Evolutionary conservation across 2,329 filamentous ascomycete species (phyloP), one percentile per base, ranked within the genome.

Genomic region (Zasmidium cellare): DNA sequence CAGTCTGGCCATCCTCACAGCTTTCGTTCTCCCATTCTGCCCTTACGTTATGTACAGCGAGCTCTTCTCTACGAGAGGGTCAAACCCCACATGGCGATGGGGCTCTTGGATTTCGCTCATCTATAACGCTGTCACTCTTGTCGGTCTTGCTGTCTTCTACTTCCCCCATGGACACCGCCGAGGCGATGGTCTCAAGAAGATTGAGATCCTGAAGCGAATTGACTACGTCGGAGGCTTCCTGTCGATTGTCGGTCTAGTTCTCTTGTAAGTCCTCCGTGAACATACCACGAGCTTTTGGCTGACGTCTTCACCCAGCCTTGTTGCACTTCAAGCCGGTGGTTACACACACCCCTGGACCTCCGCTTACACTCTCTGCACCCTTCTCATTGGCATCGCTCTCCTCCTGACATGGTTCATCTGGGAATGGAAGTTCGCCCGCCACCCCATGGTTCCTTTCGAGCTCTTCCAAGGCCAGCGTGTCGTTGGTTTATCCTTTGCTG

Each of bases 21-120:
- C 61, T 18, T 68, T 68, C 24, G 63, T 88, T 55, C 60, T 86
- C 1, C 85, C 84, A 0, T 87, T 87, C 68, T 80, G 80, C 55
- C 84, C 86, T 0, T 82, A 84, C 1, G 84, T 86, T 0, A 72
- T 88, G 45, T 87, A 80, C 74, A 82, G 77, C 35, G 84, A 88
- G 68, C 75, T 86, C 71, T 82, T 84, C 28, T 73, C 80, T 16
- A 65, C 71, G 28, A 62, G 74, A 16, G 65, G 66, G 7, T 28
- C 53, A 9, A 35, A 59, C 25, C 73, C 76, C 20, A 75, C 70
- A 44, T 86, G 84, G 82, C 75, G 84, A 55, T 84, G 79, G 62
- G 77, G 73, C 3, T 66, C 69, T 1, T 76, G 73, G 73, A 67
- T 68, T 41, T 63, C 56, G 1, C 53, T 67, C 45, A 64, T 65